Base-by-base conservation (phyloP, 2,329 filamentous ascomycete species). In the Cladosporium sp. region DNA sequence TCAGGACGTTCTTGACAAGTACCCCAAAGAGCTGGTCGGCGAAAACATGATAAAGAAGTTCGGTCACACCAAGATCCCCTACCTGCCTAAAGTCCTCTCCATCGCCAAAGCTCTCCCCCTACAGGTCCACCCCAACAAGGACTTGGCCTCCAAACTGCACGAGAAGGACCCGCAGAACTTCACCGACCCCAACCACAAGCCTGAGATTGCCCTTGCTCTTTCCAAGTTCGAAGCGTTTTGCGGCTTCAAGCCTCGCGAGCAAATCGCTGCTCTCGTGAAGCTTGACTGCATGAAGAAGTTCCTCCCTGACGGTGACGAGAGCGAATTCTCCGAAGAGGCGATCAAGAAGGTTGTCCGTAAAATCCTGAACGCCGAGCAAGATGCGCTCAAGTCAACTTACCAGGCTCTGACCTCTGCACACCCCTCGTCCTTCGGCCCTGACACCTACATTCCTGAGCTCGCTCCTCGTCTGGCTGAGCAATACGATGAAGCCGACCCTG, bases 111-210 rank as follows among this genome's bases (percentile, higher is more conserved):
- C 86, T 0, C 75, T 91, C 0, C 86, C 85, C 1, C 30, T 43
- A 2, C 86, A 90, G 62, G 76, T 89, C 12, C 86, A 90, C 55
- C 86, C 85, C 27, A 79, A 89, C 69, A 86, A 85, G 60, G 71
- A 78, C 0, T 75, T 89, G 1, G 78, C 86, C 0, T 68, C 75
- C 7, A 75, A 82, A 58, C 74, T 89, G 2, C 84, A 89, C 67
- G 63, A 76, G 48, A 65, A 80, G 55, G 75, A 88, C 48, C 84
- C 85, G 0, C 67, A 79, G 2, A 77, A 80, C 51, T 90, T 86
- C 64, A 79, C 78, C 1, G 85, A 91, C 56, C 70, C 78, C 2
- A 90, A 90, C 64, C 85, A 90, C 72, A 90, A 90, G 68, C 86
- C 86, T 1, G 86, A 91, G 62, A 90, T 91, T 47, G 85, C 86